phyloP scores from a whole-genome alignment of 1,284 basidiomycete species.

The Sporisorium exsertum region DNA sequence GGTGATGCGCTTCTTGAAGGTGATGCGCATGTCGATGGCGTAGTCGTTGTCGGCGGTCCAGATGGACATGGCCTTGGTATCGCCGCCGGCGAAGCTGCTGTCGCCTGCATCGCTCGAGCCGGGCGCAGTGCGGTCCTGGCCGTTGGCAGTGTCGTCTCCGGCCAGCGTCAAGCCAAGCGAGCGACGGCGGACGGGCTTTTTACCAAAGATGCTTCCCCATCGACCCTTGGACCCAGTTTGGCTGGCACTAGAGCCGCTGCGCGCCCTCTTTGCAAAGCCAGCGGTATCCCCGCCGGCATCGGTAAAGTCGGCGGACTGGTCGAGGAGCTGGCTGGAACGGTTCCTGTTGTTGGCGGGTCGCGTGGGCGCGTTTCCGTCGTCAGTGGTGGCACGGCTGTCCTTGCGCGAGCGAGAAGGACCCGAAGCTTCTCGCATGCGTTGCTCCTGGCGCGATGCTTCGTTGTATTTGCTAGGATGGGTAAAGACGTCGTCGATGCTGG shows the following conservation, averaged over 20 bases:
- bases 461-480: constrained; percentile 52
- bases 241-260: constrained; percentile 48
- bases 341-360: constrained; percentile 31
- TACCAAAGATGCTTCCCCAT: constrained; percentile 52
- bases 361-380: constrained; percentile 17
- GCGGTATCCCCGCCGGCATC: constrained; percentile 32
- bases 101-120: constrained; percentile 44
- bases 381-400: constrained; percentile 35
- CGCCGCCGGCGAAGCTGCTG: constrained; percentile 43
- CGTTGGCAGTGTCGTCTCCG: constrained; percentile 26
- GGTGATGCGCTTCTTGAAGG: constrained; percentile 91
- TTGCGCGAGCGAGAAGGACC: constrained; percentile 39
- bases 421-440: constrained; percentile 45
- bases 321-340: constrained; percentile 44
- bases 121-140: constrained; percentile 33
- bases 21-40: constrained; percentile 85
- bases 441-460: constrained; percentile 48
- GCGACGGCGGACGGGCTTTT: constrained; percentile 40
- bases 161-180: constrained; percentile 50
- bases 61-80: constrained; percentile 69
- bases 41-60: constrained; percentile 88
- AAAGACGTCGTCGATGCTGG: constrained; percentile 60
- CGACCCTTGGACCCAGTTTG: constrained; percentile 33
- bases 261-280: constrained; percentile 22
- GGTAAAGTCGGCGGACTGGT: constrained; percentile 24